Base-by-base conservation (phyloP, 2,329 filamentous ascomycete genomes). In the Seiridium cupressi region DNA sequence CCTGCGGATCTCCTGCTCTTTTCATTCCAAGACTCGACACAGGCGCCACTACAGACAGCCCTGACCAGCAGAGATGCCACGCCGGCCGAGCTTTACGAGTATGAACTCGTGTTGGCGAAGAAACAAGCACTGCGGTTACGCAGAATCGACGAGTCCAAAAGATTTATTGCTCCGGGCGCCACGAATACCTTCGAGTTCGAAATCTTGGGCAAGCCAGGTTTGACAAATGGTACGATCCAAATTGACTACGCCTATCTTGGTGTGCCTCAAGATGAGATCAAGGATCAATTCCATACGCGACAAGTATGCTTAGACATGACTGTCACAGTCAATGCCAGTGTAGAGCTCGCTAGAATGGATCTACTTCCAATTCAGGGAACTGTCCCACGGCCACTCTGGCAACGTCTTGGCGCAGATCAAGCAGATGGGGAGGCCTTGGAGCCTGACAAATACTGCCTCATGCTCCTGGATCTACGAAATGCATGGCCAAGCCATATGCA, bases 161-260 rank as follows among this genome's bases (percentile, higher is more conserved):
- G 81, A 51, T 84, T 81, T 57, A 93, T 96, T 60, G 79, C 81
- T 3, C 86, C 93, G 4, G 87, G 88, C 1, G 81, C 83, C 51
- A 87, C 85, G 51, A 84, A 85, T 10, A 89, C 84, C 0, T 95
- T 96, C 68, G 87, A 90, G 10, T 89, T 97, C 65, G 91, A 96
- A 72, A 88, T 97, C 11, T 80, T 94, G 26, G 94, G 94, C 53
- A 93, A 94, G 69, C 89, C 93, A 7, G 93, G 93, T 0, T 80
- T 97, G 44, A 93, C 91, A 6, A 87, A 86, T 63, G 93, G 89
- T 0, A 83, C 86, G 3, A 87, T 97, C 13, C 90, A 96, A 66
- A 87, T 97, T 61, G 91, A 97, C 74, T 97, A 97, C 71, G 91
- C 91, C 3, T 83, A 90, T 70, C 81, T 97, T n/a, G 91, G 91